Evolutionary conservation across 495 filamentous ascomycete genomes (phyloP).

Genomic region (Daldinia loculata): DNA sequence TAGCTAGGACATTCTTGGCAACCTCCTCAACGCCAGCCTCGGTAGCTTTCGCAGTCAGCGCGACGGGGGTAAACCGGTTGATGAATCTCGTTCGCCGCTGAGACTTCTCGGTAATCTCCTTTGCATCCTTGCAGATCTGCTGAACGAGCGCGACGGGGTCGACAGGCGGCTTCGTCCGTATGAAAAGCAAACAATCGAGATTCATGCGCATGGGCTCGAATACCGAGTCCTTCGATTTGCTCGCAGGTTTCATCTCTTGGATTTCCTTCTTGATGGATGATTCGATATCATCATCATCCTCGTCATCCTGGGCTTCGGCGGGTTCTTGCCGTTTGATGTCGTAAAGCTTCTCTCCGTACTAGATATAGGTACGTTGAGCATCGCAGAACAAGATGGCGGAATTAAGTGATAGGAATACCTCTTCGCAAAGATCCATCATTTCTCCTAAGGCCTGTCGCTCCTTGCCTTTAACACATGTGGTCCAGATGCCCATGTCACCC

Average conservation of each 20-base stretch:
- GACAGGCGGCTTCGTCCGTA: slow-evolving; percentile 71
- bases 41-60: slow-evolving; percentile 77
- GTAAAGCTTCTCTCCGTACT: slow-evolving; percentile 71
- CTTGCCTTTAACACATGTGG: slow-evolving; percentile 82
- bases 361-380: background rate
- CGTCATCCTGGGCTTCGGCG: slow-evolving; percentile 49
- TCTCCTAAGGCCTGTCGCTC: slow-evolving; percentile 83
- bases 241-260: slow-evolving; percentile 65
- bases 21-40: slow-evolving; percentile 78
- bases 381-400: background rate
- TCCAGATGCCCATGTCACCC: slow-evolving; percentile 88
- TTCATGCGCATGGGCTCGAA: slow-evolving; percentile 76
- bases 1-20: slow-evolving; percentile 71
- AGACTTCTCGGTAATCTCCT: slow-evolving; percentile 51
- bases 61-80: slow-evolving; percentile 86
- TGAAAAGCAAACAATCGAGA: slow-evolving; percentile 78
- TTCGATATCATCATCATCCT: slow-evolving; percentile 71
- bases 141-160: slow-evolving; percentile 84
- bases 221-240: slow-evolving; percentile 50
- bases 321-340: slow-evolving; percentile 51
- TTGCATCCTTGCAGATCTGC: slow-evolving; percentile 74
- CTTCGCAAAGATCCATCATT: slow-evolving; percentile 73
- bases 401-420: slow-evolving; percentile 60
- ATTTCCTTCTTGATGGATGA: slow-evolving; percentile 82
- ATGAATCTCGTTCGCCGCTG: slow-evolving; percentile 76